Evolutionary conservation across 2,329 filamentous ascomycete species (phyloP), one percentile per base, ranked within the genome.

Genomic region (Pseudopithomyces maydicus): DNA sequence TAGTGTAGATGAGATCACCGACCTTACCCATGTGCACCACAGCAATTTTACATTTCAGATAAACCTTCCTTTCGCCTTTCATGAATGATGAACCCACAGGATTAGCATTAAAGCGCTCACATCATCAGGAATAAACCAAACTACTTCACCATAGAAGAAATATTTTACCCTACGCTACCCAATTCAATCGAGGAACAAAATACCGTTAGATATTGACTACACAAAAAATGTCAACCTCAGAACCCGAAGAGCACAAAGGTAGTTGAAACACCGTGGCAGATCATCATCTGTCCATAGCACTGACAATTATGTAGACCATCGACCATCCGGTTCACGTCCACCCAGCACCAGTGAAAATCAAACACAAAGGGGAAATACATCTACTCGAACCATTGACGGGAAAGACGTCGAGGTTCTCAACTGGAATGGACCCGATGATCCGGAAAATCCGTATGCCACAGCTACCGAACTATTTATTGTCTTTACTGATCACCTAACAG

Each of bases 371-470:
- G 47, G 6, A 51, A 23, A 33, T 46, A 60, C 14, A 33, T 29
- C 52, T 26, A 59, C 32, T 5, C 61, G 61, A 7, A 58, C 55
- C 22, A 52, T 58, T 45, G 58, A 68, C 45, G 64, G 64, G 7
- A 67, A 66, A 44, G 61, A 68, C 32, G 63, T 71, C 3, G 61
- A 71, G 29, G 55, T 70, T 1, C 64, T 70, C 26, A 65, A 55
- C 0, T 71, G 68, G 64, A 20, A 67, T 19, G 63, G 67, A 3
- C 59, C 64, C 3, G 48, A 67, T 19, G 68, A 70, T 45, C 59
- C 59, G 22, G 67, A 68, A 3, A 70, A 71, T 32, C 68, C 68
- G 64, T 70, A 57, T 1, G 59, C 42, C 29, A 14, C 20, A 1
- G 2, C 2, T 3, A 29, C 12, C 14, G 12, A 23, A 20, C 29